Evolutionary conservation across 202 grass and related monocot species (phyloP), one percentile per base, ranked within the genome.

Genomic region (Panicum virgatum): DNA sequence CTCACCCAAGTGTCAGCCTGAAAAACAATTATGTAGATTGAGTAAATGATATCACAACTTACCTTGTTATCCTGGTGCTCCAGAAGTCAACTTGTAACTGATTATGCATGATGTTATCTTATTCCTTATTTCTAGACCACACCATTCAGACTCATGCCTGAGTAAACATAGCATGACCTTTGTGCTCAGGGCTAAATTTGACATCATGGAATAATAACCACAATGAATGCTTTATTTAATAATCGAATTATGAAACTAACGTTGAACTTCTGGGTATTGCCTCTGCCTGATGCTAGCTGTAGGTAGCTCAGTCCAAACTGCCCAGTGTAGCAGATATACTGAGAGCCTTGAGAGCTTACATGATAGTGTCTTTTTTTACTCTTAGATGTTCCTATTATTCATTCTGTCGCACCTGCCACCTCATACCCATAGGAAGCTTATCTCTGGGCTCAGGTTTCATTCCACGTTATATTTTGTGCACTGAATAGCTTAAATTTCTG

Each of bases 21-120:
- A 52, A 52, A 72, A 82, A 59, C n/a, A 19, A 3, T 61, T 66
- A 52, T 34, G 20, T 26, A 26, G 23, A 48, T 73, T 66, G 40
- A 61, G 25, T 52, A 89, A 72, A 78, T 78, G 73, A 59, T 61
- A 43, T 45, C 52, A 67, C 19, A 66, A 62, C 26, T 50, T 46
- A 50, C 58, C 48, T 66, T 73, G 6, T 78, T 86, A 59, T 82
- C 16, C 3, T 78, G 11, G 59, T 79, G 40, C 30, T 81, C 65
- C 71, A 30, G 42, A 83, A 74, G 56, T 42, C 52, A 81, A 70
- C 3, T 37, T 18, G 26, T 54, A 57, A 27, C 14, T 10, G n/a
- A 75, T 82, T 53, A 69, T 54, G 34, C 30, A 68, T 7, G 51
- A 39, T 26, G 8, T 30, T 84, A 51, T 46, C 5, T 56, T 46